Conservation (phyloP, 2,329 filamentous ascomycete species). For the Arthroderma sp. region DNA sequence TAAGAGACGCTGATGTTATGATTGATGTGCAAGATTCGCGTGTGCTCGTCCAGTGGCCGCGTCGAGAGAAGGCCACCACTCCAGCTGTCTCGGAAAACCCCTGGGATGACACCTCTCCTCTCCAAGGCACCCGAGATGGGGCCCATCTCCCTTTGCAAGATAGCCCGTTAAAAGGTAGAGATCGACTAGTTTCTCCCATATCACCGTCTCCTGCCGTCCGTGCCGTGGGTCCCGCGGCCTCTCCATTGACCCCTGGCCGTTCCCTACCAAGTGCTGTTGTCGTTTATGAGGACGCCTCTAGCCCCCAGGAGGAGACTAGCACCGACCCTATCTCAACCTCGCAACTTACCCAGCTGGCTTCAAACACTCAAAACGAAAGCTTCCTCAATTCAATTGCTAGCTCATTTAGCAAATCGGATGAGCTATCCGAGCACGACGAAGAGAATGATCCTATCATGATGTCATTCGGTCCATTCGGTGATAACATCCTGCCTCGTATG, state of each 20-base stretch:
- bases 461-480: constrained; percentile 82
- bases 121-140: constrained; percentile 30
- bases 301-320: constrained; percentile 31
- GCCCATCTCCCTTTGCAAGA: constrained; percentile 19
- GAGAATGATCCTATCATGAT: constrained; percentile 90
- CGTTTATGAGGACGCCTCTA: constrained; percentile 60
- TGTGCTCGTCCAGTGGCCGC: constrained; percentile 82
- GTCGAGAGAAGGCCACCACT: constrained; percentile 38
- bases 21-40: constrained; percentile 87
- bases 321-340: constrained; percentile 15
- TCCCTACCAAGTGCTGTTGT: constrained; percentile 31
- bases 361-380: constrained; percentile 18
- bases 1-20: constrained; percentile 80
- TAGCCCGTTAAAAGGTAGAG: constrained; percentile 44
- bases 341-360: constrained; percentile 21
- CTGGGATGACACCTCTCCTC: constrained; percentile 47
- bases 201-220: constrained; percentile 53
- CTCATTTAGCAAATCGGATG: constrained; percentile 36
- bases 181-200: constrained; percentile 57
- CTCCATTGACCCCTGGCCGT: constrained; percentile 32
- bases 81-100: constrained; percentile 49
- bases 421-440: constrained; percentile 70
- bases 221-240: constrained; percentile 29
- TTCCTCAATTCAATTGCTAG: constrained; percentile 22
- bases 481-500: constrained; percentile 69